These are phyloP conservation scores for Penicillium desertorum DNA, from an alignment of 495 filamentous ascomycete genomes.

Conservation along the genomic window DNA sequence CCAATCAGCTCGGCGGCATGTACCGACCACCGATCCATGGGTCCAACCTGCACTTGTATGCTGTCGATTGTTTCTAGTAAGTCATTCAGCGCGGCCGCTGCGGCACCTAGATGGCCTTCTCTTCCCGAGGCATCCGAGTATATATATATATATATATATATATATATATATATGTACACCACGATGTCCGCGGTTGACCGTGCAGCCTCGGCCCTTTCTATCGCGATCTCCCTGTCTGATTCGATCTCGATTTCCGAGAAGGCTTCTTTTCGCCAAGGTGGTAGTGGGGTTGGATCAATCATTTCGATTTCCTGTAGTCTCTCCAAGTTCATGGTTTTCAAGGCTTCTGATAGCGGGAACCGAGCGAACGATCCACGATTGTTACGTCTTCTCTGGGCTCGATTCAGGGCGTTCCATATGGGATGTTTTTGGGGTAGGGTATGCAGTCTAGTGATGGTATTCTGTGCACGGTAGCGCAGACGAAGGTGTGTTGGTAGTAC, in stretches of 20 bases:
- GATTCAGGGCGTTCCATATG: slow-evolving; percentile 2
- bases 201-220: too few relatives aligned
- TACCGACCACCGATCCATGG: neutral
- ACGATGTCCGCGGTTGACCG: too few relatives aligned
- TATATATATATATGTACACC: too few relatives aligned
- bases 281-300: too few relatives aligned
- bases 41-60: neutral
- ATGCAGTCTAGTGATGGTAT: neutral
- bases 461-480: slow-evolving; percentile 1
- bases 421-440: neutral
- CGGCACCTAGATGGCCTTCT: neutral
- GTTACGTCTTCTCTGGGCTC: slow-evolving; percentile 16
- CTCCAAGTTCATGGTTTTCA: slow-evolving; percentile 19
- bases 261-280: too few relatives aligned
- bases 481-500: slow-evolving; percentile 1
- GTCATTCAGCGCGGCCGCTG: neutral
- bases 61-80: neutral
- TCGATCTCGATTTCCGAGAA: too few relatives aligned
- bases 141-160: too few relatives aligned
- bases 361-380: slow-evolving; percentile 7
- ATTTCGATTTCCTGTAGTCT: neutral
- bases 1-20: neutral
- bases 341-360: slow-evolving; percentile 19
- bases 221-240: too few relatives aligned
- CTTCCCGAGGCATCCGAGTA: too few relatives aligned